Evolutionary conservation across 768 basidiomycete genomes (phyloP).

Genomic region (Termitomyces sp.): DNA sequence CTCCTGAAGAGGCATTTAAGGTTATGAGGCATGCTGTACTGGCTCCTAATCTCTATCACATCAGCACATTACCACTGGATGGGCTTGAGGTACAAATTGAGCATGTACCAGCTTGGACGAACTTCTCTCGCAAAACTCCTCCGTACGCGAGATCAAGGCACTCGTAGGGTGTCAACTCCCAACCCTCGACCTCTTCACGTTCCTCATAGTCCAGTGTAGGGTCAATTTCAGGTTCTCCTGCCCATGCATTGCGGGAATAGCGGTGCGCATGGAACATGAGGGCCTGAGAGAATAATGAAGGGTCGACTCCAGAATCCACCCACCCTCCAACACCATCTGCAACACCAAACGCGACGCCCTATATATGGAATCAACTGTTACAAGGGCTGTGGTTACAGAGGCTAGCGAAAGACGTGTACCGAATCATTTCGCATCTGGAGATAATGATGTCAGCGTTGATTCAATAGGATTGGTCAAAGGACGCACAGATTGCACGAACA

Average conservation of each 20-base stretch:
- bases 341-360: constrained; percentile 79
- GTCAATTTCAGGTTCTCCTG: constrained; percentile 79
- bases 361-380: constrained; percentile 4
- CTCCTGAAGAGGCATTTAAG: constrained; percentile 68
- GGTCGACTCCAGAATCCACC: constrained; percentile 79
- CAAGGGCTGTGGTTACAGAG: neutral
- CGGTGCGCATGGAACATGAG: constrained; percentile 84
- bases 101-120: constrained; percentile 58
- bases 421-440: constrained; percentile 71
- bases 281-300: constrained; percentile 85
- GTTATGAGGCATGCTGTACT: constrained; percentile 79
- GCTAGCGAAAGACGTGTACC: constrained; percentile 47
- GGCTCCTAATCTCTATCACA: constrained; percentile 46
- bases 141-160: constrained; percentile 71
- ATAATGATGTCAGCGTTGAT: constrained; percentile 1
- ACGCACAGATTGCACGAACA: constrained; percentile 64
- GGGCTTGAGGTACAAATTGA: constrained; percentile 17
- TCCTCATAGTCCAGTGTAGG: constrained; percentile 71
- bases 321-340: constrained; percentile 95
- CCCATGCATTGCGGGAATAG: constrained; percentile 69
- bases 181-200: constrained; percentile 62
- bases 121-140: constrained; percentile 62
- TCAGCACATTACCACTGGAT: constrained; percentile 11
- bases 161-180: constrained; percentile 68
- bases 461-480: neutral